phyloP scores from a whole-genome alignment of 768 basidiomycete species.

The Kwoniella dejecticola region DNA sequence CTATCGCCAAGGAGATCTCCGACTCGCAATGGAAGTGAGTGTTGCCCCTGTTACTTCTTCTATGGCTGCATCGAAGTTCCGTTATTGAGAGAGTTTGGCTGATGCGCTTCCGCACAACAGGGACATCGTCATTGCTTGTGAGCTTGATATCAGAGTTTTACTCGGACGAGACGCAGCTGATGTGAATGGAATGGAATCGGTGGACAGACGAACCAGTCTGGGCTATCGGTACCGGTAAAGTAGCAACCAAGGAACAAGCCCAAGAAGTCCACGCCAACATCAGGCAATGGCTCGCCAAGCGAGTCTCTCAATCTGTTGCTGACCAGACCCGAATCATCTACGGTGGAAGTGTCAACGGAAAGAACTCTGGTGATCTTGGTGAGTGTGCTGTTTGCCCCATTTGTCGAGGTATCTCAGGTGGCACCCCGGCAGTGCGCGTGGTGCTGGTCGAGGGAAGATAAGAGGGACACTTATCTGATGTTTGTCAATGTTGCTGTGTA shows the following conservation, averaged over 20 bases:
- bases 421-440: too few species aligned
- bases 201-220: conserved; percentile 62
- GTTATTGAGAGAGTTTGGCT: too few species aligned
- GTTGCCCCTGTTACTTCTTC: too few species aligned
- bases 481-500: not conserved
- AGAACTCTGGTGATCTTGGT: conserved; percentile 86
- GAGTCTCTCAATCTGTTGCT: conserved; percentile 71
- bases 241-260: conserved; percentile 82
- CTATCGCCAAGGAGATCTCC: conserved; percentile 62
- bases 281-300: conserved; percentile 69
- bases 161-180: not conserved
- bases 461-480: too few species aligned
- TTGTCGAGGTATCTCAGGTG: too few species aligned
- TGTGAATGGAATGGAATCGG: too few species aligned
- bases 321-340: conserved; percentile 83
- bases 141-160: not conserved
- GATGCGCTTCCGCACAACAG: too few species aligned
- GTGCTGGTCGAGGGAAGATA: not conserved
- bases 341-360: conserved; percentile 89
- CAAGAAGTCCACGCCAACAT: conserved; percentile 87
- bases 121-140: conserved; percentile 83
- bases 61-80: not conserved
- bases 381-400: conserved; percentile 57
- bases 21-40: conserved; percentile 75
- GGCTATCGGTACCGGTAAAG: conserved; percentile 98